These are phyloP conservation scores for Cytospora mali DNA, from an alignment of 2,329 filamentous ascomycete species.

Conservation along the genomic window DNA sequence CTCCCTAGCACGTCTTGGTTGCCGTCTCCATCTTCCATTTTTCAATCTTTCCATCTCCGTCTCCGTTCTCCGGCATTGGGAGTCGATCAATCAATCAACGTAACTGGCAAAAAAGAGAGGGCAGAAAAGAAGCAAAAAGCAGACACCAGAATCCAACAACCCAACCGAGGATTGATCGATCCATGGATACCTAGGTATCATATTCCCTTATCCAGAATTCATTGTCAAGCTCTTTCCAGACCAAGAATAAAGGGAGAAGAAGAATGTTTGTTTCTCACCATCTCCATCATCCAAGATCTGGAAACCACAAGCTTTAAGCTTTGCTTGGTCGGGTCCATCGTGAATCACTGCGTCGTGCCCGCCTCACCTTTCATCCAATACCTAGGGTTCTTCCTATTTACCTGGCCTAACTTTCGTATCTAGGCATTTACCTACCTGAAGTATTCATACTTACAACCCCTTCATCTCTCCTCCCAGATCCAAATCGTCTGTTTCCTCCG, in stretches of 20 bases:
- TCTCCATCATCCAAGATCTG: background rate
- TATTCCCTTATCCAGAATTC: background rate
- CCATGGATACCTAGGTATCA: background rate
- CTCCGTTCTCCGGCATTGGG: background rate
- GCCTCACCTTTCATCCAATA: background rate
- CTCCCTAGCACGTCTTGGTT: no score
- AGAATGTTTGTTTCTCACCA: background rate
- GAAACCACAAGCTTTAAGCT: background rate
- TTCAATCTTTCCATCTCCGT: background rate
- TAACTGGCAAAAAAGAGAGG: background rate
- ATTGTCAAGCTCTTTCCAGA: background rate
- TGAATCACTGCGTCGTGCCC: background rate
- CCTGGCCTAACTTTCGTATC: no score
- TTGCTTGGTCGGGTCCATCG: background rate
- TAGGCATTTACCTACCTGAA: background rate
- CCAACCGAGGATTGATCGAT: background rate
- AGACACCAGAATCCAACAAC: background rate
- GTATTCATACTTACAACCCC: no score
- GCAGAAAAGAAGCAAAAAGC: background rate
- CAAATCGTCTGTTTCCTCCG: background rate
- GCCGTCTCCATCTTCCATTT: background rate
- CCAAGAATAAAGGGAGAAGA: background rate
- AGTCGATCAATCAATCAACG: background rate
- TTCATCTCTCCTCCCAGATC: background rate
- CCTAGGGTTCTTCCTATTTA: no score